Evolutionary conservation across 169 alveolate genomes (phyloP), one percentile per base, ranked within the genome.

Genomic region (Eimeria acervulina): DNA sequence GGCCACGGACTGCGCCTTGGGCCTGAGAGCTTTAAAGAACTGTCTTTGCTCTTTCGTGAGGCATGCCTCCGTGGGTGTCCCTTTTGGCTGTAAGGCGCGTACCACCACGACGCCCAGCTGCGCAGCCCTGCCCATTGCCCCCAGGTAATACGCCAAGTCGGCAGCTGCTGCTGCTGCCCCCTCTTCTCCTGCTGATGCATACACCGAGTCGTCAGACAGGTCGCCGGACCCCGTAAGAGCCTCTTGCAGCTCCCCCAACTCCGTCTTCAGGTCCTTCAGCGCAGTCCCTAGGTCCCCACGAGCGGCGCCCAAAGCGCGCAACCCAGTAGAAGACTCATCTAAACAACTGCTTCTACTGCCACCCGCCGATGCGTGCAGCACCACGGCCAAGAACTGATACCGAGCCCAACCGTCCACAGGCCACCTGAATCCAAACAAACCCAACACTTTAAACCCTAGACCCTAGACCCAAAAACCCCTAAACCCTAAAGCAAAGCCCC

Each of bases 371-470:
- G 93, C 93, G 23, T 85, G 93, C 93, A 85, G 15, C 66, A 23
- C 38, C 44, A 33, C 40, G 21, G 93, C 28, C 23, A 68, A 19
- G 19, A 42, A 33, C 55, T 55, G 93, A 36, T 85, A 85, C 40
- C 93, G 51, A 4, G 78, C 93, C 93, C 93, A 85, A 0, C 93
- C 93, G 26, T 51, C 76, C n/a, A 85, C 93, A 36, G 93, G 93
- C 93, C 93, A 85, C 93, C 93, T 85, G 93, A 33, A 26, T 10
- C 7, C 74, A 85, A 21, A 85, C 78, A 36, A 78, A 21, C 1
- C 72, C 12, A 15, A 26, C 36, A 76, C 87, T 23, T 63, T 59
- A 31, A 85, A 26, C 93, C 78, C 51, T 33, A 63, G 33, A 31
- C n/a, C 44, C 42, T 68, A 31, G 15, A 68, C 42, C 80, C n/a